Base-by-base conservation (phyloP, 78 protist genomes). In the Corallochytrium limacisporum region DNA sequence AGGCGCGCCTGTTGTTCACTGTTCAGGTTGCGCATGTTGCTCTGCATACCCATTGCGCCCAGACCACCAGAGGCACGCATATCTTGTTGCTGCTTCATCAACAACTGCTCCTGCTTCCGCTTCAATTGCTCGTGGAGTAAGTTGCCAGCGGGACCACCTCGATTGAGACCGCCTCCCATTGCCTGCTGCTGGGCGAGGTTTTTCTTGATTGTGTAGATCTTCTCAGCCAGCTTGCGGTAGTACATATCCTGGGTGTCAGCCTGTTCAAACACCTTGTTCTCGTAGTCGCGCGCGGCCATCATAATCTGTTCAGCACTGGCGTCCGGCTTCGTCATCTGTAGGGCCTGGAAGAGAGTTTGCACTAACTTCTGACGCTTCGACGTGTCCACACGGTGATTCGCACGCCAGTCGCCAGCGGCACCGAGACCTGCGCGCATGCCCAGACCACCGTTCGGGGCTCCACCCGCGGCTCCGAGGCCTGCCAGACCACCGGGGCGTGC, bases 161-260 rank as follows among this genome's bases (percentile, higher is more conserved):
- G n/a, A n/a, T 51, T 4, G 28, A 9, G 36, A 7, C 40, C 33
- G 4, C 26, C 31, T 4, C 13, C 59, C 33, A 36, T 13, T 12
- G 8, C 33, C 54, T 5, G 5, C 40, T 36, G 59, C 10, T 24
- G 7, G 3, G 5, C 42, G 31, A 35, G 36, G 3, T 51, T 55
- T 12, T 47, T 47, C 59, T 65, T 47, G 26, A 65, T 2, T 28
- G 15, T 4, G 60, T 65, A 65, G 10, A 65, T 65, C 3, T 32
- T 10, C 60, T 65, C 60, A 1, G 72, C 72, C 15, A 65, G 47
- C 31, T 35, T 10, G 18, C 49, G 47, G n/a, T 32, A 47, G 60
- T 65, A 65, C 60, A 29, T 3, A 1, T 65, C 54, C 40, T 47
- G 43, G 28, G 61, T 49, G 33, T 2, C 20, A 9, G 61, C 44